Conservation (phyloP, 768 basidiomycete genomes). For the Glaciozyma martinii region DNA sequence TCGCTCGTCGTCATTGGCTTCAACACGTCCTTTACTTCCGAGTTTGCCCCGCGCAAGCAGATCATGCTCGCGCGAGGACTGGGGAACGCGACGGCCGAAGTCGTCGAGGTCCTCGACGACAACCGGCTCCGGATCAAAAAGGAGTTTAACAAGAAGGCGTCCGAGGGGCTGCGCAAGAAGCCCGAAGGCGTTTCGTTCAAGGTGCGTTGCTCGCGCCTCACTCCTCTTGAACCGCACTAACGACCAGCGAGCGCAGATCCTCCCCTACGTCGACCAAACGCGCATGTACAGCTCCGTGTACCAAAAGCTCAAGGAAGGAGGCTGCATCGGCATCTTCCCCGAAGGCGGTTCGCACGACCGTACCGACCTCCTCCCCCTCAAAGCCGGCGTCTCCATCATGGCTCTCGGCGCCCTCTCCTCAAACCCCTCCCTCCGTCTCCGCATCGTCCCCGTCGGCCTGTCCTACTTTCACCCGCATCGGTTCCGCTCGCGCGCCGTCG, state of each 20-base stretch:
- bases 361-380: conserved; percentile 87
- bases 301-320: conserved; percentile 69
- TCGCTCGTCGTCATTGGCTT: conserved; percentile 74
- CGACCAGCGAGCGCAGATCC: conserved; percentile 38
- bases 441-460: conserved; percentile 65
- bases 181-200: conserved; percentile 50
- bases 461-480: conserved; percentile 65
- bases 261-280: conserved; percentile 86
- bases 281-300: conserved; percentile 93
- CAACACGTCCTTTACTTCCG: conserved; percentile 63
- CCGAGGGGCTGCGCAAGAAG: conserved; percentile 54
- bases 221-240: conserved; percentile 25
- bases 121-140: conserved; percentile 73
- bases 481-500: conserved; percentile 92
- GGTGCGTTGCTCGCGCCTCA: conserved; percentile 1
- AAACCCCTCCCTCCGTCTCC: conserved; percentile 72
- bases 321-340: conserved; percentile 93
- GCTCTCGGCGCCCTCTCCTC: conserved; percentile 95
- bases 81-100: conserved; percentile 67
- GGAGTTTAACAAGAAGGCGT: conserved; percentile 76
- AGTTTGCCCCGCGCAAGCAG: conserved; percentile 70
- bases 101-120: conserved; percentile 80
- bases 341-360: conserved; percentile 99
- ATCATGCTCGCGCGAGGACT: conserved; percentile 75
- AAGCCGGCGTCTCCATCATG: conserved; percentile 97